Evolutionary conservation across 108 stramenopile genomes (phyloP).

Genomic region (Asterionellopsis glacialis): DNA sequence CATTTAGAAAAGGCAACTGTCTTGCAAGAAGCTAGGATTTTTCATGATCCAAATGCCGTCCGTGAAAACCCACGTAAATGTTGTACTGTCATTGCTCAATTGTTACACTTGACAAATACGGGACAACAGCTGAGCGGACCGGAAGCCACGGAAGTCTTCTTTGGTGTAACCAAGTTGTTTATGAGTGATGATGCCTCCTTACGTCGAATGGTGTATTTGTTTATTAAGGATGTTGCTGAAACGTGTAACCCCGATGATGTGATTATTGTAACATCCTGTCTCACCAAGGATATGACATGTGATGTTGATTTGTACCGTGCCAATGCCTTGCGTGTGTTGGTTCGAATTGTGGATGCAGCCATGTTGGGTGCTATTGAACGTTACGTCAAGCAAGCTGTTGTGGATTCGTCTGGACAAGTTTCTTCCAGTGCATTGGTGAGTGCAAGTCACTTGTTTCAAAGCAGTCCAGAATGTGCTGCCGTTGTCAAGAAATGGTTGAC

Average conservation of each 20-base stretch:
- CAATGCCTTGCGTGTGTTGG: constrained; percentile 96
- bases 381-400: constrained; percentile 98
- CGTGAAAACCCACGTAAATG: constrained; percentile 95
- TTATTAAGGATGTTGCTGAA: constrained; percentile 99
- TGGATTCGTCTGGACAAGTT: constrained; percentile 94
- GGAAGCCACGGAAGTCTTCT: constrained; percentile 96
- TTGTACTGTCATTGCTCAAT: constrained; percentile 97
- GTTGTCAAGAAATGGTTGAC: constrained; percentile 91
- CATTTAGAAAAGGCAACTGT: constrained; percentile 97
- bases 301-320: constrained; percentile 97
- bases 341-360: constrained; percentile 96
- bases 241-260: constrained; percentile 98
- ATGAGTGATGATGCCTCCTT: constrained; percentile 90
- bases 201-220: constrained; percentile 92
- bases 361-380: constrained; percentile 98
- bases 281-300: constrained; percentile 99
- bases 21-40: constrained; percentile 95
- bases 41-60: constrained; percentile 94
- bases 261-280: constrained; percentile 96
- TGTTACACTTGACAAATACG: constrained; percentile 87
- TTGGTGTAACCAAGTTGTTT: constrained; percentile 99
- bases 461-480: constrained; percentile 68
- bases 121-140: constrained; percentile 67
- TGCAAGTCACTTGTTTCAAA: constrained; percentile 73
- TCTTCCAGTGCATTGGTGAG: constrained; percentile 94